A percentile compares a stretch with the other conserved stretches of the same genome.
Evolutionary conservation across 179 eudicot genomes (phyloP).

Genomic region (Nepenthes alata): DNA sequence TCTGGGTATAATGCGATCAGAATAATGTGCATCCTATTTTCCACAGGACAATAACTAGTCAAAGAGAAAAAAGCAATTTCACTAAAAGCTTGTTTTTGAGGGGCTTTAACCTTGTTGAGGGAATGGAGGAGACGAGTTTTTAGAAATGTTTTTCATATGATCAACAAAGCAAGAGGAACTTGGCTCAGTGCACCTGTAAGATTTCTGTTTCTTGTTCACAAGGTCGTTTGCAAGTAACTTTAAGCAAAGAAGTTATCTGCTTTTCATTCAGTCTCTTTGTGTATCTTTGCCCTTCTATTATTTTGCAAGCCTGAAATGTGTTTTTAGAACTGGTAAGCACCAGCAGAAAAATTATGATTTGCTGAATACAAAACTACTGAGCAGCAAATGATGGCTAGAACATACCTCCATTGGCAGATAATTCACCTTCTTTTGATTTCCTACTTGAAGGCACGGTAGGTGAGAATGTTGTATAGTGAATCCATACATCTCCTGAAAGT

Average conservation of each 20-base stretch:
- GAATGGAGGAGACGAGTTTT: too few species aligned
- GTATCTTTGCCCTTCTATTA: conserved; percentile 73
- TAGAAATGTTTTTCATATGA: too few species aligned
- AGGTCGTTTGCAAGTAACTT: conserved; percentile 69
- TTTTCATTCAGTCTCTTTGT: conserved; percentile 70
- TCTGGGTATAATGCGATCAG: neutral
- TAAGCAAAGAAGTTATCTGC: conserved; percentile 64
- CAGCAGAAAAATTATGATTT: neutral
- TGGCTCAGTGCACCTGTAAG: conserved; percentile 34
- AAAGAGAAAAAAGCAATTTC: neutral
- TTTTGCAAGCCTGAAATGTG: conserved; percentile 60
- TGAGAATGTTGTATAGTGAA: conserved; percentile 61
- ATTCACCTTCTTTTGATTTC: conserved; percentile 66
- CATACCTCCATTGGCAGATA: conserved; percentile 88
- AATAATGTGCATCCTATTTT: too few species aligned
- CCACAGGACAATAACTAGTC: too few species aligned
- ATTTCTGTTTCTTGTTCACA: conserved; percentile 58
- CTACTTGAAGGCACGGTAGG: conserved; percentile 82
- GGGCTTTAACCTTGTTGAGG: too few species aligned
- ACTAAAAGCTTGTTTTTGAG: conserved; percentile 1
- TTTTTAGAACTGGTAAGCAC: neutral
- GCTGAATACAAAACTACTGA: neutral
- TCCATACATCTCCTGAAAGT: conserved; percentile 74
- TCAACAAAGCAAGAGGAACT: too few species aligned
- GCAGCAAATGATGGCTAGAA: neutral